Evolutionary conservation across 352 stramenopile genomes (phyloP).

Genomic region (Phytophthora sp.): DNA sequence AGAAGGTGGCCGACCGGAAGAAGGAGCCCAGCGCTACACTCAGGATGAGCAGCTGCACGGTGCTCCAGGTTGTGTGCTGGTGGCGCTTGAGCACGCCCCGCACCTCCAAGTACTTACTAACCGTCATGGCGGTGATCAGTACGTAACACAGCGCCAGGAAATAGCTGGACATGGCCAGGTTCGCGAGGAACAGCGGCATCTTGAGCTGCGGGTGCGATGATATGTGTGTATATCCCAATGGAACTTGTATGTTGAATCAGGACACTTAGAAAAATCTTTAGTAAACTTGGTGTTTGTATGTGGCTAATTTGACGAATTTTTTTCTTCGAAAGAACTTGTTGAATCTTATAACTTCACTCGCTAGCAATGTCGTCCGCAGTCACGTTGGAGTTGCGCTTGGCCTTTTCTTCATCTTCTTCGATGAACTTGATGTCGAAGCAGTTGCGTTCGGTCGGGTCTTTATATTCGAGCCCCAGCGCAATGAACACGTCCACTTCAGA

Average conservation of each 20-base stretch:
- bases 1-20: conserved; percentile 87
- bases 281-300: conserved; percentile 9
- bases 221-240: too few relatives aligned
- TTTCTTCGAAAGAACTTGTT: not conserved
- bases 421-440: conserved; percentile 86
- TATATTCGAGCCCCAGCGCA: conserved; percentile 84
- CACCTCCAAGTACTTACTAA: conserved; percentile 79
- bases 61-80: conserved; percentile 77
- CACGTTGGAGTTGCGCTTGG: conserved; percentile 40
- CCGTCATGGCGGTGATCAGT: conserved; percentile 77
- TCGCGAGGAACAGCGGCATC: conserved; percentile 89
- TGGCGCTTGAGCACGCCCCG: conserved; percentile 72
- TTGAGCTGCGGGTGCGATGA: conserved; percentile 3
- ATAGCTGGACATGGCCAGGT: conserved; percentile 88
- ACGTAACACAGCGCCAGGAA: conserved; percentile 90
- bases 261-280: conserved; percentile 20
- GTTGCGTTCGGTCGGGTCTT: conserved; percentile 76
- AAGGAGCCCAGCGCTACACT: conserved; percentile 86
- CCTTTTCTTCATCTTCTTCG: conserved; percentile 72
- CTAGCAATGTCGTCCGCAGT: conserved; percentile 1
- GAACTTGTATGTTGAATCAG: too few relatives aligned
- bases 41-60: conserved; percentile 82
- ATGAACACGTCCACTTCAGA: conserved; percentile 89
- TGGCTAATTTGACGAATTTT: not conserved
- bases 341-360: conserved; percentile 4